Conservation (phyloP, 352 stramenopile genomes). For the Pythium grandisporangium region DNA sequence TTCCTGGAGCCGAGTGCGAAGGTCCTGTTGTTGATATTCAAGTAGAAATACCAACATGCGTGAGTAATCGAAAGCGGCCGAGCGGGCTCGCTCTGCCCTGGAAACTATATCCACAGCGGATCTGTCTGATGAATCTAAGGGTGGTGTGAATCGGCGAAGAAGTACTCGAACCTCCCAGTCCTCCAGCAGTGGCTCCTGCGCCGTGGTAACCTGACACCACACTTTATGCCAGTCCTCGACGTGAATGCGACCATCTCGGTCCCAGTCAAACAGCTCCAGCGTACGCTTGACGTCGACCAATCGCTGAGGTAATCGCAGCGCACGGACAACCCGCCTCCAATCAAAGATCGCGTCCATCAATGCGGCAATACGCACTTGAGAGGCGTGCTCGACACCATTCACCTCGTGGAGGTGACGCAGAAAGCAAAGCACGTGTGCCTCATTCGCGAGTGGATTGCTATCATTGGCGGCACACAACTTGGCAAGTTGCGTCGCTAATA, state of each 20-base stretch:
- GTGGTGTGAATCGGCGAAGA: conserved; percentile 23
- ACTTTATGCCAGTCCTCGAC: conserved; percentile 36
- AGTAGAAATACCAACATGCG: conserved; percentile 39
- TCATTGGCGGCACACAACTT: too few species aligned
- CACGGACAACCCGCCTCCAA: conserved; percentile 17
- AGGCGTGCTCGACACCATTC: too few species aligned
- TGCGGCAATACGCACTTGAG: conserved; percentile 15
- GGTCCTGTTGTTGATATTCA: conserved; percentile 21
- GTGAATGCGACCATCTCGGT: conserved; percentile 21
- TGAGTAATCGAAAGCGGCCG: conserved; percentile 29
- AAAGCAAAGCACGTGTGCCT: too few species aligned
- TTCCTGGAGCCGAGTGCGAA: conserved; percentile 11
- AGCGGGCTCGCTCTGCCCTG: not conserved
- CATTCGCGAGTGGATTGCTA: too few species aligned
- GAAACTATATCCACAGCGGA: too few species aligned
- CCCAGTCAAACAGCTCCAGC: conserved; percentile 39
- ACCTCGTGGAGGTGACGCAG: too few species aligned
- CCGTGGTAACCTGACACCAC: conserved; percentile 16
- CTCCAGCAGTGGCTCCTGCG: conserved; percentile 6
- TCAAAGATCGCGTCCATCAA: conserved; percentile 43
- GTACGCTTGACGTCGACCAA: conserved; percentile 33
- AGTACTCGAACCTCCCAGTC: conserved; percentile 37
- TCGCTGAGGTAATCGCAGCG: conserved; percentile 21
- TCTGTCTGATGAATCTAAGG: too few species aligned
- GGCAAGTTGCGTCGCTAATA: conserved; percentile 1